Conservation (phyloP, 2,329 filamentous ascomycete species). For the Diaporthe sp. region DNA sequence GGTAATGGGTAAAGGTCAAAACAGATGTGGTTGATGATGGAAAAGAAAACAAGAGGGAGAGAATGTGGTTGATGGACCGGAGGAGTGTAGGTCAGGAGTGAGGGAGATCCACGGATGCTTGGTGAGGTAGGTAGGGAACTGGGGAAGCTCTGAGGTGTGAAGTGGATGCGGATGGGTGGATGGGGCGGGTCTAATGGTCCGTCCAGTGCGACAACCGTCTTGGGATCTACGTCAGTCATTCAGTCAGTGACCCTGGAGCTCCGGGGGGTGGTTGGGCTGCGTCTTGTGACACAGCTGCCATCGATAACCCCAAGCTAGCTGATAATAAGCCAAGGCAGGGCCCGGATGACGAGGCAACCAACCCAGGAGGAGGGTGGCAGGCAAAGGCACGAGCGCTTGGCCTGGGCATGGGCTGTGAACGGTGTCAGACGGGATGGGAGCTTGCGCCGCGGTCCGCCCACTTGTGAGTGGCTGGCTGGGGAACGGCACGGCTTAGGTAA, state of each 20-base stretch:
- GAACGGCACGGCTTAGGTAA: background rate
- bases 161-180: constrained; percentile 26
- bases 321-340: constrained; percentile 31
- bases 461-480: constrained; percentile 10
- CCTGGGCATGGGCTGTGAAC: background rate
- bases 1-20: background rate
- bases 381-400: background rate
- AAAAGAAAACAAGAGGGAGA: constrained; percentile 13
- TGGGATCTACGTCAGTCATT: constrained; percentile 30
- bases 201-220: constrained; percentile 31
- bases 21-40: constrained; percentile 25
- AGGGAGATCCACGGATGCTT: constrained; percentile 2
- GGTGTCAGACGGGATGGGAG: constrained; percentile 26
- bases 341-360: constrained; percentile 32
- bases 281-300: constrained; percentile 28
- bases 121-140: constrained; percentile 24
- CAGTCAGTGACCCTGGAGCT: constrained; percentile 15
- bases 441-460: constrained; percentile 17
- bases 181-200: constrained; percentile 16
- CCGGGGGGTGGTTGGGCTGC: background rate
- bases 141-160: constrained; percentile 36
- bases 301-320: constrained; percentile 8
- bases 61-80: constrained; percentile 27
- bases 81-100: constrained; percentile 23
- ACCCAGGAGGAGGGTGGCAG: background rate